Percentiles rank a stretch among this genome's conserved stretches.
These are phyloP conservation scores for Coprinopsis marcescibilis DNA, from an alignment of 768 basidiomycete species.

Conservation along the genomic window DNA sequence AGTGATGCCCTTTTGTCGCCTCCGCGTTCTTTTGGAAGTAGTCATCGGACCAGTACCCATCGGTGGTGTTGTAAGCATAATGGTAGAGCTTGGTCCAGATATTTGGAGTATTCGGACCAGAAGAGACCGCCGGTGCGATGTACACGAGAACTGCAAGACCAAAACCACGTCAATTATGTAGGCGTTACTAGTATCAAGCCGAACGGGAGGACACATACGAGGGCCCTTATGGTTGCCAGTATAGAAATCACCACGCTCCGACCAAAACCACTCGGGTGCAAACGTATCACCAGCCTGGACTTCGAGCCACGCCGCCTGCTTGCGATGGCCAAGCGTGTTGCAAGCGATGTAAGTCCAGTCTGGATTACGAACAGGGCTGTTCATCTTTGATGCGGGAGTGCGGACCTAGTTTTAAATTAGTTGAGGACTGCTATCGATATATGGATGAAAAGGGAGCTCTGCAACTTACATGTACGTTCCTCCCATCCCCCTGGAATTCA, in stretches of 20 bases:
- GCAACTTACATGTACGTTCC: conserved; percentile 3
- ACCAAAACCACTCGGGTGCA: conserved; percentile 10
- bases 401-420: background rate
- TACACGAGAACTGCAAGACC: conserved; percentile 7
- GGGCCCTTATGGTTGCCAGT: background rate
- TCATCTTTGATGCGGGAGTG: background rate
- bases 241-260: background rate
- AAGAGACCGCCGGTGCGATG: conserved; percentile 9
- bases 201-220: background rate
- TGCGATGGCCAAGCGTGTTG: conserved; percentile 3
- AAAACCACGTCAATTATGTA: background rate
- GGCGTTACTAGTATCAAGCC: background rate
- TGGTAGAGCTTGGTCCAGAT: conserved; percentile 11
- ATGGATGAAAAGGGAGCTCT: background rate
- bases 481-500: conserved; percentile 10
- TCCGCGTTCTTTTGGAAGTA: conserved; percentile 2
- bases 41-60: conserved; percentile 5
- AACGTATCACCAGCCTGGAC: conserved; percentile 10
- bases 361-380: background rate
- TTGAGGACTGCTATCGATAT: background rate
- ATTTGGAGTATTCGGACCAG: conserved; percentile 1
- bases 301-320: conserved; percentile 1
- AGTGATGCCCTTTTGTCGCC: conserved; percentile 8
- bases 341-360: conserved; percentile 7
- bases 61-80: conserved; percentile 6